A percentile compares a stretch with the other conserved stretches of the same genome.
phyloP scores from a whole-genome alignment of 1,139 yeast species.

The Suzukiozyma palmioleophila region DNA sequence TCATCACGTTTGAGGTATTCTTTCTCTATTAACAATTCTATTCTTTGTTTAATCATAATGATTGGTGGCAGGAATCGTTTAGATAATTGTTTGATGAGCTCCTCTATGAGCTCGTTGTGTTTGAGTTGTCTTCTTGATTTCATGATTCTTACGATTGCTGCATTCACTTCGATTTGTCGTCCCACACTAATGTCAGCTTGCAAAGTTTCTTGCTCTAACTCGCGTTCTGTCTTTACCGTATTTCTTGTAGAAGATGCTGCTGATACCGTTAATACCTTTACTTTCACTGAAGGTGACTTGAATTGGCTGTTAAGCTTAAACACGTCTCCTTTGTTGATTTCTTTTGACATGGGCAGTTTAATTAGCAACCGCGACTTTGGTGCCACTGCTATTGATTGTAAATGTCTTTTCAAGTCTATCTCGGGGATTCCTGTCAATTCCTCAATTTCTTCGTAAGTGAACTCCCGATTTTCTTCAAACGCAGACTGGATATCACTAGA shows the following conservation, averaged over 20 bases:
- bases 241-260: constrained; percentile 27
- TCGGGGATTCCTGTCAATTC: constrained; percentile 71
- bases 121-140: constrained; percentile 61
- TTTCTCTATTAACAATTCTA: constrained; percentile 77
- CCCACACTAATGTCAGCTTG: constrained; percentile 35
- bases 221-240: constrained; percentile 34
- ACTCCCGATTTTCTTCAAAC: constrained; percentile 35
- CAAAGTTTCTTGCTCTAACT: constrained; percentile 36
- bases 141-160: constrained; percentile 87
- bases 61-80: constrained; percentile 70
- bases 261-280: constrained; percentile 73
- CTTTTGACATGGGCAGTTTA: constrained; percentile 73
- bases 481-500: constrained; percentile 46
- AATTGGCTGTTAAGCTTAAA: constrained; percentile 71
- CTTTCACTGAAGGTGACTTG: constrained; percentile 64
- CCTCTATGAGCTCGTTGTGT: constrained; percentile 65
- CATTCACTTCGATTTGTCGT: constrained; percentile 65
- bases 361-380: constrained; percentile 70
- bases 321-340: constrained; percentile 57
- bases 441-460: constrained; percentile 56
- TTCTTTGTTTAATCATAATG: constrained; percentile 63
- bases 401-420: constrained; percentile 66
- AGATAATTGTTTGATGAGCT: constrained; percentile 58
- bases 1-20: constrained; percentile 79
- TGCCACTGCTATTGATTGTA: constrained; percentile 83